Evolutionary conservation across 805 yeast species (phyloP), one percentile per base, ranked within the genome.

Genomic region (Naumovozyma baii): DNA sequence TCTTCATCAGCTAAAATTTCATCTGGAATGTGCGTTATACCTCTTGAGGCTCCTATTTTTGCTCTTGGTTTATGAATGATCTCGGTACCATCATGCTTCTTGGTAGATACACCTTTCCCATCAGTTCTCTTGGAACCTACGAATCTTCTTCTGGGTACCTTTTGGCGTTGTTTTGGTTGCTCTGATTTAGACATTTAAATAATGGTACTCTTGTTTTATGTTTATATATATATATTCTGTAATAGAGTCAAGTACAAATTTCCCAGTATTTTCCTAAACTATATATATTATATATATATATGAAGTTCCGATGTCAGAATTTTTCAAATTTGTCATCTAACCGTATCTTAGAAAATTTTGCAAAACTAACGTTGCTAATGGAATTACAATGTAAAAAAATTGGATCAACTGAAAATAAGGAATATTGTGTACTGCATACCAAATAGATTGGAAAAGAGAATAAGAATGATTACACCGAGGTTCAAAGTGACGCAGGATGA

Each of bases 21-120:
- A 10, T 72, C 76, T 3, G 98, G 98, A 7, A 92, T 83, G 55
- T 85, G 96, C 52, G 86, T 83, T 62, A 85, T 66, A 3, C 85
- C 73, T 47, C 87, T 64, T 16, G 78, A 76, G 3, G 76, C 66
- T 37, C 56, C 62, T 12, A 53, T 52, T 2, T 25, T 37, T 36
- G 53, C 59, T 40, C 55, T 59, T 4, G 61, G 51, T 32, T 53
- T 51, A 29, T 51, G 54, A 2, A 58, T 57, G 14, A 61, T 34
- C 9, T 55, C 52, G 4, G 48, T 26, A 14, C 47, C 50, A 33
- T 45, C 42, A 8, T 39, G 41, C 28, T 14, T 37, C 5, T 49
- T 52, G 16, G 52, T 44, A 41, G 55, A 47, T 42, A 60, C 39
- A 26, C 68, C 45, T 31, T 53, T 46, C 10, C 46, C 49, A 14